Percentiles rank a stretch among this genome's conserved stretches.
Conservation (phyloP, 257 asterid genomes). For the Fraxinus americana region DNA sequence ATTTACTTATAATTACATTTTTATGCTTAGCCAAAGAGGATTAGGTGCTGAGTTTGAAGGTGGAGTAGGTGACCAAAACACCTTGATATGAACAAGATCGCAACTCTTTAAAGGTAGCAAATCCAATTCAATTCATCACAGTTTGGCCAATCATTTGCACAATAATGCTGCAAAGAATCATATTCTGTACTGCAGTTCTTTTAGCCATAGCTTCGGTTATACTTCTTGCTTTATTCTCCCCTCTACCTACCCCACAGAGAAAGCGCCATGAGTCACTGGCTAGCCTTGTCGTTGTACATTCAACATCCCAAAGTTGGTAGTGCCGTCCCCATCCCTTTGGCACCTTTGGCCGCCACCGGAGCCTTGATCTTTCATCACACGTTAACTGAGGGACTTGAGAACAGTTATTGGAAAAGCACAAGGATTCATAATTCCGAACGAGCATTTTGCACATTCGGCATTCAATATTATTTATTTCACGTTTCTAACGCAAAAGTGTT, state of each 20-base stretch:
- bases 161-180: slow-evolving; percentile 58
- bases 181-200: slow-evolving; percentile 62
- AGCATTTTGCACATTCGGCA: slow-evolving; percentile 63
- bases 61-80: slow-evolving; percentile 67
- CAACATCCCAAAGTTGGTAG: too few species aligned
- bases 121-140: slow-evolving; percentile 24
- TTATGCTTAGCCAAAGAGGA: slow-evolving; percentile 21
- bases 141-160: slow-evolving; percentile 3
- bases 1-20: neutral
- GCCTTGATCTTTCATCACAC: slow-evolving; percentile 67
- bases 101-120: slow-evolving; percentile 16
- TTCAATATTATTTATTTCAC: slow-evolving; percentile 79
- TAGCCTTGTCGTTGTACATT: slow-evolving; percentile 62
- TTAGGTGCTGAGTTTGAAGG: slow-evolving; percentile 31
- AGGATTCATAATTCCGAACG: slow-evolving; percentile 74
- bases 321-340: neutral
- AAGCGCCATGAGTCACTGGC: slow-evolving; percentile 20
- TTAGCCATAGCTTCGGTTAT: slow-evolving; percentile 65
- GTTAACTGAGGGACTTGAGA: slow-evolving; percentile 66
- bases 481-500: slow-evolving; percentile 41
- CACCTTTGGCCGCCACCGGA: slow-evolving; percentile 36
- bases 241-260: slow-evolving; percentile 51
- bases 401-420: slow-evolving; percentile 71
- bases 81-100: slow-evolving; percentile 30
- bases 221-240: slow-evolving; percentile 68